Conservation (phyloP, 441 rosid genomes). For the Adansonia grandidieri region DNA sequence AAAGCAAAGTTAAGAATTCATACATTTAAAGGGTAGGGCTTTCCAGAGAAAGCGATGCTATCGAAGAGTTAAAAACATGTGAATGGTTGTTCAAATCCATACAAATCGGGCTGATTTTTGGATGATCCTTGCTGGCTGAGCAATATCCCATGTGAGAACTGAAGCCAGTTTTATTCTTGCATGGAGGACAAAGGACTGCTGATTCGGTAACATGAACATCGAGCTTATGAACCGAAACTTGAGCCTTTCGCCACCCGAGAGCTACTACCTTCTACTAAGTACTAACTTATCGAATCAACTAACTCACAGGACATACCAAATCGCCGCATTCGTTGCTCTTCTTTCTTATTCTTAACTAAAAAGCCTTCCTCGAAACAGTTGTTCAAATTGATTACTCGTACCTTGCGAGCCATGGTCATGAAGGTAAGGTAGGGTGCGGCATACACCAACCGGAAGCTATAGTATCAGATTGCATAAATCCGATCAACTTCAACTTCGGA, state of each 20-base stretch:
- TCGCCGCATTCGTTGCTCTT: too few relatives aligned
- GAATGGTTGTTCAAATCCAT: not conserved
- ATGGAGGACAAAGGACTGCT: not conserved
- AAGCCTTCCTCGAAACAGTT: not conserved
- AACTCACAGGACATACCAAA: too few relatives aligned
- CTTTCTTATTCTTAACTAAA: too few relatives aligned
- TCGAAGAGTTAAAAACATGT: not conserved
- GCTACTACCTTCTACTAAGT: too few relatives aligned
- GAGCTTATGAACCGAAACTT: not conserved
- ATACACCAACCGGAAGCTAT: not conserved
- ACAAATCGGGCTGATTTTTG: not conserved
- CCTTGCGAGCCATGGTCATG: not conserved
- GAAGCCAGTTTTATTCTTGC: not conserved
- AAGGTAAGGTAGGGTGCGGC: too few relatives aligned
- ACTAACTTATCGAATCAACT: too few relatives aligned
- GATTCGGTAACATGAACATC: not conserved
- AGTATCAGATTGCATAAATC: slow-evolving; percentile 66
- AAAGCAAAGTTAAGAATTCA: not conserved
- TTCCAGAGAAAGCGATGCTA: not conserved
- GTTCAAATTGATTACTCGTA: not conserved
- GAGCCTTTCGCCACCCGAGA: not conserved
- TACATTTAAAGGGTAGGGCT: not conserved
- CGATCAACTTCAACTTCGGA: slow-evolving; percentile 85
- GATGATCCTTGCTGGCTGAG: not conserved
- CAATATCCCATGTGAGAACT: not conserved